phyloP scores from a whole-genome alignment of 306 rosid genomes.

The Cucurbita moschata region DNA sequence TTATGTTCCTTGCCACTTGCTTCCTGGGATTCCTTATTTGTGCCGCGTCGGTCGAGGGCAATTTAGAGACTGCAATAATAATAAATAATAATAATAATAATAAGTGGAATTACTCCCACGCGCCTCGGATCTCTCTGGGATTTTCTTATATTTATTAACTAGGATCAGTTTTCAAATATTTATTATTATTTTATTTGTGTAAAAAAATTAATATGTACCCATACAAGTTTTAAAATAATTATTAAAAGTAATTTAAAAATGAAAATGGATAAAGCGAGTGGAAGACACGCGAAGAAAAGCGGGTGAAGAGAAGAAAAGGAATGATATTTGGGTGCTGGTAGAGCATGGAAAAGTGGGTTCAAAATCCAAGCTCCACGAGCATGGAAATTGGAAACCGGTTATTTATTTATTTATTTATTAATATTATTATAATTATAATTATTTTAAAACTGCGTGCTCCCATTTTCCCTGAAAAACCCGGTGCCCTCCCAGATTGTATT shows the following conservation, averaged over 20 bases:
- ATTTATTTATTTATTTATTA: too few species aligned
- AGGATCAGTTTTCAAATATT: neutral
- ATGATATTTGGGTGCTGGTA: neutral
- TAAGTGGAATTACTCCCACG: neutral
- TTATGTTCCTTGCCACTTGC: neutral
- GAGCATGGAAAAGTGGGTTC: neutral
- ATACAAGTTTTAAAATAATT: too few species aligned
- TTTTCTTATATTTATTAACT: neutral
- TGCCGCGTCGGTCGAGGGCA: neutral
- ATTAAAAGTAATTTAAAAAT: too few species aligned
- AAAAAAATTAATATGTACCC: neutral
- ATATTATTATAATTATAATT: neutral
- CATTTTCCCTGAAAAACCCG: constrained; percentile 1
- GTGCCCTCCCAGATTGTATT: neutral
- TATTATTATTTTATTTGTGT: neutral
- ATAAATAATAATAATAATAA: too few species aligned
- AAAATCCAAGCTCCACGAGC: constrained; percentile 27
- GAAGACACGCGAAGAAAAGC: neutral
- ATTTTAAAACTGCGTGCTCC: constrained; percentile 30
- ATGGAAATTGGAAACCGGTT: constrained; percentile 51
- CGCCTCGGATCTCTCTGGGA: neutral
- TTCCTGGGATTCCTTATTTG: neutral
- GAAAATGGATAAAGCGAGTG: neutral
- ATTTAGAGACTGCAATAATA: neutral
- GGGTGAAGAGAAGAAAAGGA: neutral